Evolutionary conservation across 108 stramenopile species (phyloP).

Genomic region (Cyclostephanos tholiformis): DNA sequence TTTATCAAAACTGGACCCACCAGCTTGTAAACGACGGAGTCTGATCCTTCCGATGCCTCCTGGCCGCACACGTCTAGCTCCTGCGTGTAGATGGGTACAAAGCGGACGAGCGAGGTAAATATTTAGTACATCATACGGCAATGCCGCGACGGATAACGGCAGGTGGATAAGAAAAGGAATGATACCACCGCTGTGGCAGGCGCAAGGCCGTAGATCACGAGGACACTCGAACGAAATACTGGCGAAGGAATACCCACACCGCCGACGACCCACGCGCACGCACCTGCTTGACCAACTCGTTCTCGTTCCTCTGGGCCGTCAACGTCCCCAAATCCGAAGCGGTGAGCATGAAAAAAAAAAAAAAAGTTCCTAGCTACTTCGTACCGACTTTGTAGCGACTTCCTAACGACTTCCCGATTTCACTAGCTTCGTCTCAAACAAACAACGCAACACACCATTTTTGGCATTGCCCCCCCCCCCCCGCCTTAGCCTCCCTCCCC

Average conservation of each 20-base stretch:
- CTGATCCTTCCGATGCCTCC: conserved; percentile 39
- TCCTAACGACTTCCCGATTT: too few species aligned
- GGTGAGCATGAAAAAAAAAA: too few species aligned
- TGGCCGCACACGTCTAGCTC: conserved; percentile 50
- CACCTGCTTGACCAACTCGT: conserved; percentile 87
- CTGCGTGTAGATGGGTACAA: conserved; percentile 6
- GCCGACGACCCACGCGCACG: neutral
- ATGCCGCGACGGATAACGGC: neutral
- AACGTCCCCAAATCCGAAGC: conserved; percentile 69
- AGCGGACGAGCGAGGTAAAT: neutral
- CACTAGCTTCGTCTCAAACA: too few species aligned
- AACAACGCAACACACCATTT: too few species aligned
- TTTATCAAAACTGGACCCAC: conserved; percentile 92
- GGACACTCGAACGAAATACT: conserved; percentile 3
- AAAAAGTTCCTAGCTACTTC: too few species aligned
- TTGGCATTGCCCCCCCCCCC: too few species aligned
- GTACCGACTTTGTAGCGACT: too few species aligned
- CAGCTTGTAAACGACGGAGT: conserved; percentile 79
- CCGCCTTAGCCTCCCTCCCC: too few species aligned
- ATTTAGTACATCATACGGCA: too few species aligned
- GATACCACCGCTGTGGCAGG: neutral
- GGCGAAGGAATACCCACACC: conserved; percentile 1
- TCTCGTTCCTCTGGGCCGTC: conserved; percentile 83
- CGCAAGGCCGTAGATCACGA: too few species aligned
- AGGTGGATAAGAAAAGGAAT: neutral